These are phyloP conservation scores for Calycina marina DNA, from an alignment of 2,329 filamentous ascomycete species.

Conservation along the genomic window DNA sequence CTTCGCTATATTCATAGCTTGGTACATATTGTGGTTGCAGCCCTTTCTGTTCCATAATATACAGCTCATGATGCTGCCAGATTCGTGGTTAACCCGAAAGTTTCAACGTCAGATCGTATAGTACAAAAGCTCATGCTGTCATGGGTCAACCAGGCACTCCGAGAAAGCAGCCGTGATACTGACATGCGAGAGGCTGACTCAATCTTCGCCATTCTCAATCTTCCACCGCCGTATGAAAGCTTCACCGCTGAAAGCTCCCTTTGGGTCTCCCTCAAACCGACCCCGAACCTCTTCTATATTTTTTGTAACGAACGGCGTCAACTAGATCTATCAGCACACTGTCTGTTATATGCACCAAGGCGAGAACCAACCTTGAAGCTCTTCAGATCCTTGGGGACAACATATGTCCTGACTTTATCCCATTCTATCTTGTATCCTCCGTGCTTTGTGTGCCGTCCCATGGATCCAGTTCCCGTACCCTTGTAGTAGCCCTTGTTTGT, in stretches of 20 bases:
- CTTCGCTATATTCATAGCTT: no score
- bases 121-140: neutral
- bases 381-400: constrained; percentile 54
- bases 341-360: no score
- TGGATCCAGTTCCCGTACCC: constrained; percentile 76
- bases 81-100: neutral
- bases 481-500: constrained; percentile 94
- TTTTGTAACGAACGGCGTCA: constrained; percentile 64
- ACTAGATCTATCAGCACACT: no score
- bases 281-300: constrained; percentile 39
- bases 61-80: no score
- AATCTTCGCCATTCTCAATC: constrained; percentile 42
- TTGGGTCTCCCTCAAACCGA: constrained; percentile 33
- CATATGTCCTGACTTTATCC: constrained; percentile 80
- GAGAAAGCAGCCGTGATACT: no score
- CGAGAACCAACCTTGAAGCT: constrained; percentile 52
- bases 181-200: no score
- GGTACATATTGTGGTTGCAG: no score
- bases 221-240: constrained; percentile 54
- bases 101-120: neutral
- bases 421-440: constrained; percentile 78
- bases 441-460: constrained; percentile 71
- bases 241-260: constrained; percentile 45
- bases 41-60: neutral
- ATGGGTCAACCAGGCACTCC: no score